These are phyloP conservation scores for Clarireedia monteithiana DNA, from an alignment of 2,329 filamentous ascomycete genomes.

Conservation along the genomic window DNA sequence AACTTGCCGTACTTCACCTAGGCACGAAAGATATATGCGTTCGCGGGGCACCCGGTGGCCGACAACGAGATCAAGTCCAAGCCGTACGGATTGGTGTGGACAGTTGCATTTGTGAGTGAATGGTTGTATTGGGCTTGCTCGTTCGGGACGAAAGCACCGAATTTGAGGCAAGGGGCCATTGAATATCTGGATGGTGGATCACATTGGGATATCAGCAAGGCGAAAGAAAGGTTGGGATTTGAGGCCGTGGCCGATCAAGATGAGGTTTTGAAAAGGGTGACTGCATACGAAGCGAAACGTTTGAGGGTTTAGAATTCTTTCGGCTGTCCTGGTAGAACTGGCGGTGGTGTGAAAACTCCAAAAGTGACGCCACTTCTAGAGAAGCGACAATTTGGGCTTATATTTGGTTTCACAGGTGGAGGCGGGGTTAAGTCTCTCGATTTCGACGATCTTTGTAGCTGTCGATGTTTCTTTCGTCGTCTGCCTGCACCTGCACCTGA, in stretches of 20 bases:
- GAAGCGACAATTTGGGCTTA: neutral
- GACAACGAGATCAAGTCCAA: neutral
- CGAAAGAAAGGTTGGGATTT: conserved; percentile 9
- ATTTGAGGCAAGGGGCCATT: neutral
- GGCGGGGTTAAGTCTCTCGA: too few species aligned
- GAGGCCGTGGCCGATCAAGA: conserved; percentile 7
- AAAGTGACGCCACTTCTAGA: too few species aligned
- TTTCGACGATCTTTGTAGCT: too few species aligned
- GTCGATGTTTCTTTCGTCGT: too few species aligned
- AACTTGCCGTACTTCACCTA: conserved; percentile 28
- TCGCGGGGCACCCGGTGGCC: neutral
- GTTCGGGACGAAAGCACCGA: neutral
- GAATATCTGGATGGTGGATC: conserved; percentile 1
- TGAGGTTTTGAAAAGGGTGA: conserved; percentile 1
- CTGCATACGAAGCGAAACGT: neutral
- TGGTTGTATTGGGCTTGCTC: neutral
- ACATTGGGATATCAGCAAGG: conserved; percentile 9
- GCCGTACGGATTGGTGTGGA: neutral
- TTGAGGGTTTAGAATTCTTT: neutral
- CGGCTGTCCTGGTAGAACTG: too few species aligned
- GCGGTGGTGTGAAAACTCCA: neutral
- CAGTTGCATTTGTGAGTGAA: neutral
- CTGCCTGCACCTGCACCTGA: too few species aligned
- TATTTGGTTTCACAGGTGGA: neutral
- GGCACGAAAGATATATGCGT: neutral